Evolutionary conservation across 345 rosid genomes (phyloP), one percentile per base, ranked within the genome.

Genomic region (Eucalyptus rudis): DNA sequence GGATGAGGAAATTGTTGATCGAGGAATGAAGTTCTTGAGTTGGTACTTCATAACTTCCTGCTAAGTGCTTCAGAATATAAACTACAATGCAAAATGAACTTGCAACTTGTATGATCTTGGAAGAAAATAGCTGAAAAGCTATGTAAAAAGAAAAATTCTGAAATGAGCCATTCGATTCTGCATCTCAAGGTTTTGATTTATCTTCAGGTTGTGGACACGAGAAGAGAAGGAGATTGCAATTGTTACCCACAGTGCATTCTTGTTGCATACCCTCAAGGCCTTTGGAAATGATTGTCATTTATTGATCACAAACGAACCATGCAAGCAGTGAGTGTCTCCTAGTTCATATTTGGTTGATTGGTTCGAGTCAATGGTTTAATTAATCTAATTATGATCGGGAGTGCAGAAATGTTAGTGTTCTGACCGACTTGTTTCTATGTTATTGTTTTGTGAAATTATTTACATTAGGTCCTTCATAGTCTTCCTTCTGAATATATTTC

Each of bases 181-280:
- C 19, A 16, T 90, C 86, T 84, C 7, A 33, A 20, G 5, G 59
- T 11, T 44, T 43, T 47, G 62, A 31, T 86, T 51, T 49, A 45
- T 84, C 8, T 89, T 15, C 89, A 96, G 99, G 99, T 50, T 96
- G 91, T 93, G 96, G 94, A 93, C 96, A 62, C 91, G 98, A 33
- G 93, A 93, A 80, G 99, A 97, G 94, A 94, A 92, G 90, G 97
- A 97, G 90, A 94, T 97, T 83, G 99, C 96, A 76, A 58, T 97
- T 29, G 98, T 97, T 13, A 93, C 95, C 90, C 99, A 96, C 56
- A 93, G 97, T 20, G 94, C 94, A 22, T 94, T 96, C 91, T 92
- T 97, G 90, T 94, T 93, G 62, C 86, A 95, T 29, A 91, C 95
- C 11, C 92, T 96, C 5, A 16, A 49, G n/a, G 90, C 92, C 24